Base-by-base conservation (phyloP, 148 eudicot genomes). In the Tetragonia tetragonoides region DNA sequence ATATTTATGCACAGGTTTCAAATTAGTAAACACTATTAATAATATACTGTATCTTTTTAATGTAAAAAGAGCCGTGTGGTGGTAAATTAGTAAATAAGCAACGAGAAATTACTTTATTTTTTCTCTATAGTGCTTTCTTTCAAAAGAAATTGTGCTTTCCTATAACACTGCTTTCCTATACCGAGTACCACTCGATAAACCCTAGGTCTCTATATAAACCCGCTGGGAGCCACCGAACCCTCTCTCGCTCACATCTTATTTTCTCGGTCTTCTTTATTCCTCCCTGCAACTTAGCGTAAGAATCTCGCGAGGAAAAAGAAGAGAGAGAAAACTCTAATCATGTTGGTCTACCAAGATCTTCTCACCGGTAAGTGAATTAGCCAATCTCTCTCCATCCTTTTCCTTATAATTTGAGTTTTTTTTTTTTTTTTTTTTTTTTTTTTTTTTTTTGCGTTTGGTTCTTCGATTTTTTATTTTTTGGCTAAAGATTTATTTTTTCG, bases 311-410 rank as follows among this genome's bases (percentile, higher is more conserved):
- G 44, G 28, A 16, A 37, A 6, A 20, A 17, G 23, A 15, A 72
- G 51, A 82, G 72, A 46, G 59, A 70, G 62, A 74, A 15, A 78
- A 39, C 75, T 24, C 28, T 65, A 69, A 77, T 40, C 81, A 85
- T 85, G 87, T 66, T 85, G 69, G 75, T 85, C 5, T 85, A 85
- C 56, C 81, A 82, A 47, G 85, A 85, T 54, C 73, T 85, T 28
- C 40, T 82, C 34, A 68, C 77, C n/a, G 85, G 87, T 85, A 78
- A 66, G 5, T 14, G 3, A n/a, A n/a, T n/a, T n/a, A 5, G 23
- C 34, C 34, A 28, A 7, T 49, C 62, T 62, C 37, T 66, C 73
- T 60, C 0, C 7, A 38, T 3, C 20, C 28, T 12, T 16, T 11
- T 18, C 18, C 0, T 41, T 68, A 2, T 57, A 7, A 9, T 21